Conservation (phyloP, 257 asterid species). For the Fraxinus excelsior region DNA sequence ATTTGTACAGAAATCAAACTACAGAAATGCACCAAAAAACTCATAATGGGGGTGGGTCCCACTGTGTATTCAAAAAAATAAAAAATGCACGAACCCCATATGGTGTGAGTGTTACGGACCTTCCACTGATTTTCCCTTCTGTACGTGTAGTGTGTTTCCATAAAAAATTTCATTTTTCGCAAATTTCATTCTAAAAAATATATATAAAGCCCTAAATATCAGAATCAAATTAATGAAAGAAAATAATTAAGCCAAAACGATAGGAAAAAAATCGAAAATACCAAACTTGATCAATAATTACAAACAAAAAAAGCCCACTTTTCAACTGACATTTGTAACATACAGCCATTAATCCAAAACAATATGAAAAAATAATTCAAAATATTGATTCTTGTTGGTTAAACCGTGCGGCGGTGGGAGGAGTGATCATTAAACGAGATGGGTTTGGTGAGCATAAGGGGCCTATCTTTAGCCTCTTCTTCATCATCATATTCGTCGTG, state of each 20-base stretch:
- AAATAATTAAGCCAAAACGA: neutral
- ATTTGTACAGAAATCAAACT: no score
- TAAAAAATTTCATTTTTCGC: no score
- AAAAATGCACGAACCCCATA: no score
- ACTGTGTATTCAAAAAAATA: no score
- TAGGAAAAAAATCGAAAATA: neutral
- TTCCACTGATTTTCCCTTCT: no score
- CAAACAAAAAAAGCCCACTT: neutral
- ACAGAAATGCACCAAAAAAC: no score
- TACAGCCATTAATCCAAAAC: neutral
- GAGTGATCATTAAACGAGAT: slow-evolving; percentile 21
- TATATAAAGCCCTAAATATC: neutral
- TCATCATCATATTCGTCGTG: slow-evolving; percentile 20
- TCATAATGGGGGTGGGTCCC: no score
- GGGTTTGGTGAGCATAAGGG: slow-evolving; percentile 32
- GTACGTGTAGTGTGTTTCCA: no score
- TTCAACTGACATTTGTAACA: neutral
- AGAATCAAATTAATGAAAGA: neutral
- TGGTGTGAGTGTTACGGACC: no score
- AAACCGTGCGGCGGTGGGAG: slow-evolving; percentile 8
- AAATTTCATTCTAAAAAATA: no score
- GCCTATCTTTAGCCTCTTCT: slow-evolving; percentile 37
- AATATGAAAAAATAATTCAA: neutral
- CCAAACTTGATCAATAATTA: neutral
- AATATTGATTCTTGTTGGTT: neutral